Evolutionary conservation across 257 asterid genomes (phyloP).

Genomic region (Coffea eugenioides): DNA sequence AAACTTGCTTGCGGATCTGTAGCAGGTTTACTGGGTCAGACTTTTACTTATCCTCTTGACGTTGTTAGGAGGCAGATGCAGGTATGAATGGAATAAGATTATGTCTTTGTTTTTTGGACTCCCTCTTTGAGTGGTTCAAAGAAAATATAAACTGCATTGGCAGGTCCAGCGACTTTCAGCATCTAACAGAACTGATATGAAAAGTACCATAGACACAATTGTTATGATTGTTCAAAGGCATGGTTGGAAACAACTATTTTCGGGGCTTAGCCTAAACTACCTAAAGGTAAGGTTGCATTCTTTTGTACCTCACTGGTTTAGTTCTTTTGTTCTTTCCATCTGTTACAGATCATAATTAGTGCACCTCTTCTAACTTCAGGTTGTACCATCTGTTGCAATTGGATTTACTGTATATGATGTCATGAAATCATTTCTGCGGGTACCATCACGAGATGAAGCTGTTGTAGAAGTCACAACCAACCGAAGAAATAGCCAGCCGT

Average conservation of each 20-base stretch:
- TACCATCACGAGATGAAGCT: slow-evolving; percentile 75
- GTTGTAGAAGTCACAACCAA: slow-evolving; percentile 34
- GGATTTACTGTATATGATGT: slow-evolving; percentile 85
- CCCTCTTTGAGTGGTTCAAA: background rate
- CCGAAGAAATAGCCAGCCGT: slow-evolving; percentile 30
- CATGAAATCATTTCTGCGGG: slow-evolving; percentile 72
- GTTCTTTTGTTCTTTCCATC: slow-evolving; percentile 6
- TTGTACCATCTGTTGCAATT: slow-evolving; percentile 92
- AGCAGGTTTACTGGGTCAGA: slow-evolving; percentile 94
- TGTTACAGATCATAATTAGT: slow-evolving; percentile 5
- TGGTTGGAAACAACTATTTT: slow-evolving; percentile 90
- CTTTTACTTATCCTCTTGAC: slow-evolving; percentile 92
- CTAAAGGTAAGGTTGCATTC: slow-evolving; percentile 51
- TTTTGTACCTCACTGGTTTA: background rate
- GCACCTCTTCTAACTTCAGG: slow-evolving; percentile 43
- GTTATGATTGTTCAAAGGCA: slow-evolving; percentile 48
- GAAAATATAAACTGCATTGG: background rate
- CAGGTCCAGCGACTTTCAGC: slow-evolving; percentile 75
- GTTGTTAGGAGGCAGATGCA: slow-evolving; percentile 97
- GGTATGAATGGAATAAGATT: slow-evolving; percentile 39
- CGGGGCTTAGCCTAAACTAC: slow-evolving; percentile 96
- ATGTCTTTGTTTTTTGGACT: background rate
- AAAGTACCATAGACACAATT: slow-evolving; percentile 67
- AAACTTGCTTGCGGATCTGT: slow-evolving; percentile 91
- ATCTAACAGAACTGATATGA: slow-evolving; percentile 38